Percentiles rank a stretch among this genome's conserved stretches.
Conservation (phyloP, 768 basidiomycete genomes). For the Mycena metata region DNA sequence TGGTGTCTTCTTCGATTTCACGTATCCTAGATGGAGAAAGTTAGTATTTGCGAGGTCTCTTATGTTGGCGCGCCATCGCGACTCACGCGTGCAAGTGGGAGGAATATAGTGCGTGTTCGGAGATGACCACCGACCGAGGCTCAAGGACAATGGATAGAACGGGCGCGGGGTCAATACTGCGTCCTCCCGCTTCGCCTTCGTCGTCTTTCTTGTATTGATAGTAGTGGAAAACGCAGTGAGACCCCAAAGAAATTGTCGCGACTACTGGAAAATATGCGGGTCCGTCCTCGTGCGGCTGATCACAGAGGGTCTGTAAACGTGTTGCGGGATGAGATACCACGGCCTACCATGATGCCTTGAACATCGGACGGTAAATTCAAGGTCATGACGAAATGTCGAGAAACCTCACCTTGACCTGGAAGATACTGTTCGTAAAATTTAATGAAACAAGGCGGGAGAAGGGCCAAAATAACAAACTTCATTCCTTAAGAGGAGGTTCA, state of each 20-base stretch:
- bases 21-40: slow-evolving; percentile 63
- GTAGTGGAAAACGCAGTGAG: slow-evolving; percentile 88
- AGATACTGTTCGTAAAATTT: slow-evolving; percentile 67
- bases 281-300: slow-evolving; percentile 93
- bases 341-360: slow-evolving; percentile 85
- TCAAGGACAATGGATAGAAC: slow-evolving; percentile 84
- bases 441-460: slow-evolving; percentile 18
- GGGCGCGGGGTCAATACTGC: slow-evolving; percentile 73
- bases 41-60: slow-evolving; percentile 24
- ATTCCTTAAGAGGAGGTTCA: slow-evolving; percentile 32
- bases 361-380: slow-evolving; percentile 27
- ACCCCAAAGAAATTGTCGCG: slow-evolving; percentile 90
- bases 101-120: slow-evolving; percentile 76
- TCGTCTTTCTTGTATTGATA: slow-evolving; percentile 68
- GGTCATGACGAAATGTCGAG: not conserved
- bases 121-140: slow-evolving; percentile 87
- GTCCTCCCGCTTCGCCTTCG: slow-evolving; percentile 52
- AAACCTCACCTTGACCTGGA: slow-evolving; percentile 69
- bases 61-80: not conserved
- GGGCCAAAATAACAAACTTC: slow-evolving; percentile 27
- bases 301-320: slow-evolving; percentile 28
- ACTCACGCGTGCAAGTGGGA: slow-evolving; percentile 80
- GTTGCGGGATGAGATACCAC: slow-evolving; percentile 25
- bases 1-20: slow-evolving; percentile 63
- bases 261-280: slow-evolving; percentile 90